phyloP scores from a whole-genome alignment of 129 eudicot species.

The Centrapalus pauciflorus region DNA sequence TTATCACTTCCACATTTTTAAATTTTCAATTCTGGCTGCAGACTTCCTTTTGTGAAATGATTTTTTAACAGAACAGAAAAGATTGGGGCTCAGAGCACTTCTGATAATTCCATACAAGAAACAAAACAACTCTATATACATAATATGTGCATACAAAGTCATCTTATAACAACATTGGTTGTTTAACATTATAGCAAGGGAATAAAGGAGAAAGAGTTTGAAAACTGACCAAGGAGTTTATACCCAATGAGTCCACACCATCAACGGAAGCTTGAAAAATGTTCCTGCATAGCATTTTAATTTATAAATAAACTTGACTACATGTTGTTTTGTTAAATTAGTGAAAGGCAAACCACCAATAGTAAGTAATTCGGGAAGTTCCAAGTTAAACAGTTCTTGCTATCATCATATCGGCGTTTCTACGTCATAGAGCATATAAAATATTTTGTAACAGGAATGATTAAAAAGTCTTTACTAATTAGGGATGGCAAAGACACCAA shows the following conservation, averaged over 20 bases:
- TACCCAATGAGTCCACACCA: conserved; percentile 54
- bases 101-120: background rate
- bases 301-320: conserved; percentile 8
- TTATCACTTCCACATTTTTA: background rate
- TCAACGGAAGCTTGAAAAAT: conserved; percentile 43
- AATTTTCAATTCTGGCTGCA: background rate
- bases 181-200: background rate
- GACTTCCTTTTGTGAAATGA: background rate
- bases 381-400: background rate
- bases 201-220: conserved; percentile 11
- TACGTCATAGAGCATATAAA: background rate
- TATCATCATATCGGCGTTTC: conserved; percentile 4
- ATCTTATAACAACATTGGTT: background rate
- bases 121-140: background rate
- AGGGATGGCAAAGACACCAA: background rate
- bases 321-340: background rate
- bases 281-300: conserved; percentile 37
- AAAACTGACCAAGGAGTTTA: conserved; percentile 60
- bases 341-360: background rate
- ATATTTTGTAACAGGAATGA: background rate
- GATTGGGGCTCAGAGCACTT: background rate
- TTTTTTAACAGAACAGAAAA: conserved; percentile 1
- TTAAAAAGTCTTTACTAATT: background rate
- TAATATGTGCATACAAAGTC: background rate
- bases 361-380: background rate